Conservation (phyloP, 176 grass and related monocot species). For the Carex myosuroides region DNA sequence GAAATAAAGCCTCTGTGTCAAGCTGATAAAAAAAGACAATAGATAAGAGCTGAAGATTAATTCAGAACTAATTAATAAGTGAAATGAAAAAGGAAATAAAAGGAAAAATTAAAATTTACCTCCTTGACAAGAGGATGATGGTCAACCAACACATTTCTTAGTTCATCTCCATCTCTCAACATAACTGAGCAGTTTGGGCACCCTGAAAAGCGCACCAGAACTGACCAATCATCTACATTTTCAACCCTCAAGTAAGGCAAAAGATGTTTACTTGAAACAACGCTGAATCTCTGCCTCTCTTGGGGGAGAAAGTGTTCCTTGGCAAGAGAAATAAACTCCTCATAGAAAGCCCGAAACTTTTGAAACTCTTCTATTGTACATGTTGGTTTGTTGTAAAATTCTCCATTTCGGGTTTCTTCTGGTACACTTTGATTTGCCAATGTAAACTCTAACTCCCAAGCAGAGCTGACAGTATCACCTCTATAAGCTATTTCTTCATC, state of each 20-base stretch:
- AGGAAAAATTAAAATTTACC: slow-evolving; percentile 24
- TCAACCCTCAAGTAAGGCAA: slow-evolving; percentile 39
- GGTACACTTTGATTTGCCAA: slow-evolving; percentile 60
- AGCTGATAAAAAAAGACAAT: slow-evolving; percentile 50
- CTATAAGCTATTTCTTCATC: slow-evolving; percentile 56
- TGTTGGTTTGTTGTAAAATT: slow-evolving; percentile 25
- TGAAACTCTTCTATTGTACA: slow-evolving; percentile 62
- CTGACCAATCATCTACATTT: slow-evolving; percentile 47
- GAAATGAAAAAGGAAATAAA: neutral
- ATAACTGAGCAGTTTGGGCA: slow-evolving; percentile 64
- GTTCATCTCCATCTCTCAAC: slow-evolving; percentile 54
- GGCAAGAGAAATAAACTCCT: slow-evolving; percentile 57
- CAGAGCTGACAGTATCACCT: slow-evolving; percentile 39
- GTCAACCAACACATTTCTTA: slow-evolving; percentile 57
- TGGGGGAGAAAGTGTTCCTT: slow-evolving; percentile 79
- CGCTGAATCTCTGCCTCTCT: slow-evolving; percentile 66
- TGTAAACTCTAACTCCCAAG: slow-evolving; percentile 62
- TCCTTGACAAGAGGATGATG: slow-evolving; percentile 55
- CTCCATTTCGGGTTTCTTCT: slow-evolving; percentile 35
- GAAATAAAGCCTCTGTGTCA: slow-evolving; percentile 63
- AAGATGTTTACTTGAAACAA: slow-evolving; percentile 56
- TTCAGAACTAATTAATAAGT: neutral
- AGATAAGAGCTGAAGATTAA: neutral
- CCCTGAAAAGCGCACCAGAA: slow-evolving; percentile 56
- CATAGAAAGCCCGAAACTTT: slow-evolving; percentile 61